Evolutionary conservation across 257 asterid species (phyloP), one percentile per base, ranked within the genome.

Genomic region (Ajuga chamaepitys): DNA sequence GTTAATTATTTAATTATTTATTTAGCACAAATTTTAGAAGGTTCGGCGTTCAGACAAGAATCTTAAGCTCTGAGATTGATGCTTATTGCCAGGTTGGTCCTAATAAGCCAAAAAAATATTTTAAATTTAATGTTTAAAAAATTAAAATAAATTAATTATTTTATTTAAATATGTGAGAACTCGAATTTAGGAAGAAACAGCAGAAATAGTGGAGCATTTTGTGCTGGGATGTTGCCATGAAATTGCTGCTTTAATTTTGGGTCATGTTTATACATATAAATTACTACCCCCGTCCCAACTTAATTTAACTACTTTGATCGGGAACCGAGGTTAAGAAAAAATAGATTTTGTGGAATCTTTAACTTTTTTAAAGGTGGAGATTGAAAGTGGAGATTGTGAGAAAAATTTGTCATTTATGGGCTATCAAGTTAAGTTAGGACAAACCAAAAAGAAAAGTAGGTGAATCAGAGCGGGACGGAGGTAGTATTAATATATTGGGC

Each of bases 201-300:
- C 93, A 76, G 58, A 55, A 81, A 76, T n/a, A 59, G 74, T 76
- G 95, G 89, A 88, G 96, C 81, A 72, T 50, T 79, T 79, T 55
- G 50, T 64, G 96, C 72, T 68, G 58, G 45, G 71, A 59, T 81
- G 93, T 85, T 77, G 66, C 81, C 78, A 56, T 70, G 75, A 60
- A 67, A 46, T 62, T 75, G 73, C 73, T 42, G 72, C 62, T 30
- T 35, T 62, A 47, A 26, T 70, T 64, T 73, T 59, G 70, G 69
- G 45, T 68, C 64, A 67, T 25, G 22, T 57, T 48, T 11, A 11
- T 52, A 64, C n/a, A n/a, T n/a, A n/a, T n/a, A n/a, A n/a, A n/a
- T n/a, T n/a, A n/a, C n/a, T n/a, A n/a, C n/a, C n/a, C n/a, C n/a
- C n/a, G n/a, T n/a, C n/a, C n/a, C n/a, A n/a, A n/a, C n/a, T n/a